A percentile compares a stretch with the other conserved stretches of the same genome.
These are phyloP conservation scores for Sphagnum contortum DNA, from an alignment of 225 moss, liverwort and hornwort species.

Conservation along the genomic window DNA sequence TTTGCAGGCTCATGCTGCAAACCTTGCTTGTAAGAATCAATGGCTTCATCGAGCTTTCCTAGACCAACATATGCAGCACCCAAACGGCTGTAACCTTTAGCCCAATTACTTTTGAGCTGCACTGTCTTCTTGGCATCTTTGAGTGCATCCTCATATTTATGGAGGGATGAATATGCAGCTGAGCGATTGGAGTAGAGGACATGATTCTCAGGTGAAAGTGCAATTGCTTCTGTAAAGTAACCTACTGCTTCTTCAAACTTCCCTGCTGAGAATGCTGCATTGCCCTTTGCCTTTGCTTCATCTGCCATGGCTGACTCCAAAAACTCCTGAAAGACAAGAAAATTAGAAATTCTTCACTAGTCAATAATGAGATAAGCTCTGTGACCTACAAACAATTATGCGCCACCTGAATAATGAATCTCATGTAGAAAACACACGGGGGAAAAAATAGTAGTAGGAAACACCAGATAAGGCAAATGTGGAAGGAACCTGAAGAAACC, in stretches of 20 bases:
- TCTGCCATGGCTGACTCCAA: conserved; percentile 65
- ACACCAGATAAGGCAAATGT: too few species aligned
- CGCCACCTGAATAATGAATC: too few species aligned
- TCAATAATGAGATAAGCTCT: too few species aligned
- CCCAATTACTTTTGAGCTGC: conserved; percentile 83
- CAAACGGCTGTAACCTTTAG: conserved; percentile 82
- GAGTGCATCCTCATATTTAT: conserved; percentile 73
- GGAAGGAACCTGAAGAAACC: too few species aligned
- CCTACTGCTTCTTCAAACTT: conserved; percentile 64
- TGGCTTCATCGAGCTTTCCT: conserved; percentile 47
- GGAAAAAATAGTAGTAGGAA: too few species aligned
- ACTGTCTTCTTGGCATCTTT: conserved; percentile 86
- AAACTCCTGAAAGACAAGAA: conserved; percentile 2
- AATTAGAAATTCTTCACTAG: too few species aligned
- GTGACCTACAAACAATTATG: too few species aligned
- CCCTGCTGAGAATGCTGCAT: conserved; percentile 87
- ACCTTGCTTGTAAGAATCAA: conserved; percentile 63
- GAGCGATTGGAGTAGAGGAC: conserved; percentile 91
- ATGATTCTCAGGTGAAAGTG: conserved; percentile 66
- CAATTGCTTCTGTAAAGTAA: conserved; percentile 69
- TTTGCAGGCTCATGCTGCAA: conserved; percentile 62
- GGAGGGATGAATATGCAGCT: conserved; percentile 75
- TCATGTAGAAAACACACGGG: too few species aligned
- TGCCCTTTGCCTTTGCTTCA: conserved; percentile 89
- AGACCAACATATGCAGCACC: conserved; percentile 78